Conservation (phyloP, 176 grass and related monocot species). For the Oryza longistaminata region DNA sequence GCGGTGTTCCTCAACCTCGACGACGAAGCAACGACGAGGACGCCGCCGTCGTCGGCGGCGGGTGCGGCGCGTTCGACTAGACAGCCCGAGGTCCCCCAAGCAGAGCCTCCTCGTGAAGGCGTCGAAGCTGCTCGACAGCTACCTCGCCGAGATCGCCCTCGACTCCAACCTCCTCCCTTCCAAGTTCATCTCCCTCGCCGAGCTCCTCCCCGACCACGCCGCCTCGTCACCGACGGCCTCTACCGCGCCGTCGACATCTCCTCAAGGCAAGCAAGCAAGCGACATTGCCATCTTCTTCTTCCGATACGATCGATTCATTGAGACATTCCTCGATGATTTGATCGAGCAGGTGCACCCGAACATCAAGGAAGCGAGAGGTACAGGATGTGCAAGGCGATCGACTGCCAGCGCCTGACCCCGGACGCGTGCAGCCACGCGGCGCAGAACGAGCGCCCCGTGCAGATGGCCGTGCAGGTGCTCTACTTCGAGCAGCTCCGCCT, state of each 20-base stretch:
- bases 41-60: constrained; percentile 15
- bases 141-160: constrained; percentile 88
- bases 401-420: constrained; percentile 89
- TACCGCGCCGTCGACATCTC: constrained; percentile 96
- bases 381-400: constrained; percentile 86
- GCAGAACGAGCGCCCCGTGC: constrained; percentile 89
- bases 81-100: constrained; percentile 70
- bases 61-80: constrained; percentile 66
- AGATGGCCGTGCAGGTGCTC: constrained; percentile 95
- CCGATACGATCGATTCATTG: no score
- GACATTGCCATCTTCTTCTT: neutral
- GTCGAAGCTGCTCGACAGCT: constrained; percentile 89
- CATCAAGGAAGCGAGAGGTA: constrained; percentile 93
- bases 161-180: constrained; percentile 74
- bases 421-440: constrained; percentile 94
- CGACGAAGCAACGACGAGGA: constrained; percentile 57
- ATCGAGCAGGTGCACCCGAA: constrained; percentile 79
- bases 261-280: constrained; percentile 54
- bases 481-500: constrained; percentile 94
- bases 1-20: constrained; percentile 73
- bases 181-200: constrained; percentile 86
- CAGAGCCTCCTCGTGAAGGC: constrained; percentile 79
- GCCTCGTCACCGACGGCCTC: constrained; percentile 81
- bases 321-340: neutral
- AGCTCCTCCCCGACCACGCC: constrained; percentile 91